phyloP scores from a whole-genome alignment of 495 filamentous ascomycete genomes.

The Aspergillus wentii region DNA sequence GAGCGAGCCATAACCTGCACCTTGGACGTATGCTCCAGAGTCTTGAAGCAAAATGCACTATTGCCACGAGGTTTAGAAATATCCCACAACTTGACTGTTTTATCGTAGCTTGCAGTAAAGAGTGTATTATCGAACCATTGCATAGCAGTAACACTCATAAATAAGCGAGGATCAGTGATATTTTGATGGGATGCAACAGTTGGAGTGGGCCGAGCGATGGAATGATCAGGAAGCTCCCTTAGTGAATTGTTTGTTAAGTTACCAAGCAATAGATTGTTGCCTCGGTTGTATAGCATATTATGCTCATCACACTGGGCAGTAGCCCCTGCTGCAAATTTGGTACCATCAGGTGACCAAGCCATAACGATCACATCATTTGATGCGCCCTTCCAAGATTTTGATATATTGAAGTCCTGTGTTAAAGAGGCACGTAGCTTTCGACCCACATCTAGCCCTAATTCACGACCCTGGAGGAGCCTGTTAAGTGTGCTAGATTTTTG shows the following conservation, averaged over 20 bases:
- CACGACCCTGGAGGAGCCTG: conserved; percentile 21
- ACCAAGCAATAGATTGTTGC: conserved; percentile 72
- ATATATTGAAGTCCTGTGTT: conserved; percentile 23
- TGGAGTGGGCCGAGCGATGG: conserved; percentile 50
- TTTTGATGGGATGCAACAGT: conserved; percentile 46
- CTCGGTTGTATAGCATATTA: conserved; percentile 81
- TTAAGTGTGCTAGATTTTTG: neutral
- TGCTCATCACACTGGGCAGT: conserved; percentile 67
- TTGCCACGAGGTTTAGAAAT: conserved; percentile 22
- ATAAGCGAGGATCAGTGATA: conserved; percentile 64
- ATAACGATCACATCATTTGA: conserved; percentile 46
- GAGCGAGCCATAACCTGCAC: conserved; percentile 70
- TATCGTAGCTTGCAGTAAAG: conserved; percentile 79
- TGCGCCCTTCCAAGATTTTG: conserved; percentile 45
- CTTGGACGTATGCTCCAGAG: conserved; percentile 58
- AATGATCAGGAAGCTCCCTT: conserved; percentile 66
- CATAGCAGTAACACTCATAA: conserved; percentile 71
- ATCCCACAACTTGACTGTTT: conserved; percentile 74
- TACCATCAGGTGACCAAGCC: conserved; percentile 47
- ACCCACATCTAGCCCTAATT: conserved; percentile 12
- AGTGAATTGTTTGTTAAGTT: conserved; percentile 50
- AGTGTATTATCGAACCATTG: conserved; percentile 62
- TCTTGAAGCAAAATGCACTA: conserved; percentile 35
- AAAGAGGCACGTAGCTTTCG: conserved; percentile 13
- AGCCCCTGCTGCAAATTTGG: conserved; percentile 55